These are phyloP conservation scores for Cucumis cinereus DNA, from an alignment of 306 rosid genomes.

Conservation along the genomic window DNA sequence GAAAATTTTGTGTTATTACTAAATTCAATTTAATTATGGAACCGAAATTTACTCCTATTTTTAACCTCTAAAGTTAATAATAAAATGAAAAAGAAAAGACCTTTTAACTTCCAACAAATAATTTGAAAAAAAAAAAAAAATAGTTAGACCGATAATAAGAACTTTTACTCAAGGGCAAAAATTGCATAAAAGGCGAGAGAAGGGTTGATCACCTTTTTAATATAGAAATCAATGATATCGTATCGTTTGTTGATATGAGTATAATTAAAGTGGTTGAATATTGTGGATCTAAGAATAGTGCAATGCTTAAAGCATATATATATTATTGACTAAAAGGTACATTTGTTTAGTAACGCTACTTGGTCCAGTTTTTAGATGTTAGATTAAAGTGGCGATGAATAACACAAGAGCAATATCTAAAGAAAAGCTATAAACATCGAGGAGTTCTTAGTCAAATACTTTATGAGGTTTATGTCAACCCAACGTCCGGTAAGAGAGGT, in stretches of 20 bases:
- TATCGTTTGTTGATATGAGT: too few species aligned
- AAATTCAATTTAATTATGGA: background rate
- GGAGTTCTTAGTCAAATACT: background rate
- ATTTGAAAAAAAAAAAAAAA: background rate
- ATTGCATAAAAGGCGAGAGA: too few species aligned
- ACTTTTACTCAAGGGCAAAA: background rate
- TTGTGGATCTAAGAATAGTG: too few species aligned
- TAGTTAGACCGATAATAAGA: background rate
- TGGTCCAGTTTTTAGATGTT: background rate
- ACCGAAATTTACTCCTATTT: background rate
- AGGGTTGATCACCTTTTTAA: too few species aligned
- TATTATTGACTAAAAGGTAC: too few species aligned
- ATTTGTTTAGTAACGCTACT: too few species aligned
- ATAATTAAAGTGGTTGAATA: too few species aligned
- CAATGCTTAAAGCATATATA: too few species aligned
- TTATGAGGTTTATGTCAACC: background rate
- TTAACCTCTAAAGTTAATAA: background rate
- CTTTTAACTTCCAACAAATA: too few species aligned
- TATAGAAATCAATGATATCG: too few species aligned
- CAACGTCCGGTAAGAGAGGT: background rate
- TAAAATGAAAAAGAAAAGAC: background rate
- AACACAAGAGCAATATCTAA: background rate
- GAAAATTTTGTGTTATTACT: background rate
- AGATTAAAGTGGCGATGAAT: background rate
- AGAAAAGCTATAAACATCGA: background rate